Evolutionary conservation across 495 filamentous ascomycete genomes (phyloP).

Genomic region (Penicillium coprophilum): DNA sequence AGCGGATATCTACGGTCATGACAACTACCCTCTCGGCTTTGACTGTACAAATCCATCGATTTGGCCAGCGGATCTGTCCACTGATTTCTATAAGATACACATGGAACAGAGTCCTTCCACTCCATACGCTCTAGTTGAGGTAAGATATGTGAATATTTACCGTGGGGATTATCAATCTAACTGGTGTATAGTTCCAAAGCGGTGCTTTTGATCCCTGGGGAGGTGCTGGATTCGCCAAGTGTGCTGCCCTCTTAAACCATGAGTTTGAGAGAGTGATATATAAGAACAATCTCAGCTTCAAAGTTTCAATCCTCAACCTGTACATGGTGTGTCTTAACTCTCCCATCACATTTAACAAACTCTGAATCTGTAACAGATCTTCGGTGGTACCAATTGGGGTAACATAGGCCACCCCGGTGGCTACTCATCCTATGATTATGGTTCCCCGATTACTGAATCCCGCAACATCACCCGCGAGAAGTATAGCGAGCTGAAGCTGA

Average conservation of each 20-base stretch:
- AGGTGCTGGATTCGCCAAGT: slow-evolving; percentile 64
- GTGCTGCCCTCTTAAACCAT: slow-evolving; percentile 59
- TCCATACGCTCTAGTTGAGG: slow-evolving; percentile 67
- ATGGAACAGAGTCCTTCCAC: slow-evolving; percentile 60
- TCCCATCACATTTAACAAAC: background rate
- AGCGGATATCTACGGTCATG: slow-evolving; percentile 78
- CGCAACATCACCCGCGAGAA: slow-evolving; percentile 68
- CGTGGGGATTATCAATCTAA: slow-evolving; percentile 12
- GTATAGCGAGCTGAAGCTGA: slow-evolving; percentile 74
- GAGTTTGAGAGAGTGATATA: slow-evolving; percentile 79
- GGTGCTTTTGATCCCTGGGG: slow-evolving; percentile 79
- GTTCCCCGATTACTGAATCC: slow-evolving; percentile 65
- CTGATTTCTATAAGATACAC: slow-evolving; percentile 49
- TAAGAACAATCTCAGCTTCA: slow-evolving; percentile 72
- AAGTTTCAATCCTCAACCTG: slow-evolving; percentile 59
- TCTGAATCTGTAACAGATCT: slow-evolving; percentile 47
- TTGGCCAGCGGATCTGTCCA: slow-evolving; percentile 53
- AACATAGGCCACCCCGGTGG: slow-evolving; percentile 71
- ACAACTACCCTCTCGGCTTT: slow-evolving; percentile 68
- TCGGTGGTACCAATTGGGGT: slow-evolving; percentile 83
- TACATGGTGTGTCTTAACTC: slow-evolving; percentile 60
- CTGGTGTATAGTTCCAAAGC: slow-evolving; percentile 58
- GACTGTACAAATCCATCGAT: slow-evolving; percentile 54
- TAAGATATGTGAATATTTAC: slow-evolving; percentile 16
- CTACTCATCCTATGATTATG: slow-evolving; percentile 77